A percentile compares a stretch with the other conserved stretches of the same genome.
These are phyloP conservation scores for Asterophora parasitica DNA, from an alignment of 768 basidiomycete genomes.

Conservation along the genomic window DNA sequence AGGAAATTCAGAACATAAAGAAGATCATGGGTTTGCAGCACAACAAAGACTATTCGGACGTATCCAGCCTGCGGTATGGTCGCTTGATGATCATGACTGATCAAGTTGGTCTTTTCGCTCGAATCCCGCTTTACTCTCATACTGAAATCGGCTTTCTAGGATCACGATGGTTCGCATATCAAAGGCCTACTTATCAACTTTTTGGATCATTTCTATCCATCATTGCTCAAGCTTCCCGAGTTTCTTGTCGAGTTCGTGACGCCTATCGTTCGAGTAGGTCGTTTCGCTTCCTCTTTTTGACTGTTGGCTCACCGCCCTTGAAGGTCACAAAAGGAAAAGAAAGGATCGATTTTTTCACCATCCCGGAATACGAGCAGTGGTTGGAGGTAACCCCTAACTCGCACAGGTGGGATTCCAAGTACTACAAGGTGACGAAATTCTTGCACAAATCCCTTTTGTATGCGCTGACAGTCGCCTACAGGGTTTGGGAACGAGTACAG, in stretches of 20 bases:
- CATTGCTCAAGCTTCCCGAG: conserved; percentile 81
- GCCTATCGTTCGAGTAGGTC: conserved; percentile 86
- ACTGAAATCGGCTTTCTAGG: conserved; percentile 40
- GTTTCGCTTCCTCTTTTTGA: not conserved
- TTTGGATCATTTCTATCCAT: conserved; percentile 94
- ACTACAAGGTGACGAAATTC: conserved; percentile 81
- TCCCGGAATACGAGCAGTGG: conserved; percentile 97
- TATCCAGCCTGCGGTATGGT: conserved; percentile 78
- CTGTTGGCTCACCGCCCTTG: not conserved
- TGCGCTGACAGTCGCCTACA: conserved; percentile 24
- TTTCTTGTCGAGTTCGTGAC: conserved; percentile 99
- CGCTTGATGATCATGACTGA: conserved; percentile 99
- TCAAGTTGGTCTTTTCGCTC: conserved; percentile 58
- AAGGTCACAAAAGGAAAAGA: conserved; percentile 78
- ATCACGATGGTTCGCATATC: conserved; percentile 99
- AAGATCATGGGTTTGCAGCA: conserved; percentile 97
- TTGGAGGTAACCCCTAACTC: conserved; percentile 68
- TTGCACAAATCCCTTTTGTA: conserved; percentile 3
- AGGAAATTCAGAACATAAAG: conserved; percentile 95
- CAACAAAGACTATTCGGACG: conserved; percentile 78
- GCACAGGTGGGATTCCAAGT: conserved; percentile 87
- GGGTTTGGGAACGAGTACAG: conserved; percentile 94
- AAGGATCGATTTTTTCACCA: conserved; percentile 87
- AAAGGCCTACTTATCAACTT: conserved; percentile 99
- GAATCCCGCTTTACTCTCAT: not conserved